phyloP scores from a whole-genome alignment of 257 asterid species.

The Eucommia ulmoides region DNA sequence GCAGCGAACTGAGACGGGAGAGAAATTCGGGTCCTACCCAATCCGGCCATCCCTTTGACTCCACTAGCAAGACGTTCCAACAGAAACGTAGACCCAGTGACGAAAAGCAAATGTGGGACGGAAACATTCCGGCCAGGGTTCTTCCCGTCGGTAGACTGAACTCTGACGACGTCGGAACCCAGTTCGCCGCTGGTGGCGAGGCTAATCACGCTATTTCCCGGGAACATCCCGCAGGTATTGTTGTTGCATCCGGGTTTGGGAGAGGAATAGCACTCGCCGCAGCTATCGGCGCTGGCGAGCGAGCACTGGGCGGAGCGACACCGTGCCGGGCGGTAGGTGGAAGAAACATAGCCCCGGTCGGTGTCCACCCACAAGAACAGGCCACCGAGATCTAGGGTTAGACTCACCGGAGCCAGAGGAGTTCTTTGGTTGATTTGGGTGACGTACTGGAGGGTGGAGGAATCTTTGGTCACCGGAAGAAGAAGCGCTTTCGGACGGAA shows the following conservation, averaged over 20 bases:
- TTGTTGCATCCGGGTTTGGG: constrained; percentile 56
- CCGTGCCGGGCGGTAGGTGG: constrained; percentile 38
- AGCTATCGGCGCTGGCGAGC: constrained; percentile 18
- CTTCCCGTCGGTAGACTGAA: constrained; percentile 18
- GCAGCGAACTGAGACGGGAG: constrained; percentile 49
- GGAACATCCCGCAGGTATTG: constrained; percentile 26
- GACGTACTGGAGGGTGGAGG: constrained; percentile 25
- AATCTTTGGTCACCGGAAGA: constrained; percentile 25
- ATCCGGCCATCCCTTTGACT: constrained; percentile 54
- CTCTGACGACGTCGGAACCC: constrained; percentile 39
- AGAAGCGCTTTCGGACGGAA: background rate
- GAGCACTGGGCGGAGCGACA: constrained; percentile 53
- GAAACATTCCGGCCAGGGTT: constrained; percentile 27
- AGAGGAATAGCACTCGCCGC: constrained; percentile 29
- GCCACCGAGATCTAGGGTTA: constrained; percentile 29
- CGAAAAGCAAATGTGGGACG: constrained; percentile 27
- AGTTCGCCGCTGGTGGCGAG: constrained; percentile 44
- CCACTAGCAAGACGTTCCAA: constrained; percentile 37
- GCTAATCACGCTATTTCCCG: constrained; percentile 31
- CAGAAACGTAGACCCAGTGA: constrained; percentile 12
- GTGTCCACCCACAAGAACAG: constrained; percentile 30
- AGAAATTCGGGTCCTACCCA: constrained; percentile 58
- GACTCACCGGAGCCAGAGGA: constrained; percentile 16
- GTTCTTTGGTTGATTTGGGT: constrained; percentile 32
- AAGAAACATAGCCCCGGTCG: constrained; percentile 37